Conservation (phyloP, 768 basidiomycete genomes). For the Serendipita vermifera region DNA sequence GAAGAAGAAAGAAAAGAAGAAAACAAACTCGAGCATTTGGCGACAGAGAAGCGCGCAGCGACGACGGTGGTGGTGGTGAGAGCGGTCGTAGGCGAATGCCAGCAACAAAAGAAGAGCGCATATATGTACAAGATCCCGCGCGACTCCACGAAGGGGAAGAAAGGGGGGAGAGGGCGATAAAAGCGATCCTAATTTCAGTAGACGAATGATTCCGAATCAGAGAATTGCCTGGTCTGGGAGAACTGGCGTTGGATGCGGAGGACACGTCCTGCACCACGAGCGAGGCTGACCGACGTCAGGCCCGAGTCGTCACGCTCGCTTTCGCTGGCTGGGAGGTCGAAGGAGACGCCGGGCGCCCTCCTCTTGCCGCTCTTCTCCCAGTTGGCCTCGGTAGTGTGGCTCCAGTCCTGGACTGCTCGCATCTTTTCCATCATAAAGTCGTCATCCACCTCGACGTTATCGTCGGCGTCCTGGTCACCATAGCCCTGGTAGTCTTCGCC, state of each 20-base stretch:
- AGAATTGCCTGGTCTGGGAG: not conserved
- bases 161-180: not conserved
- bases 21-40: no score
- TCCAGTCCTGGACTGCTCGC: slow-evolving; percentile 3
- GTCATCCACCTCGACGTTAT: no score
- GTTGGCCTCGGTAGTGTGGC: not conserved
- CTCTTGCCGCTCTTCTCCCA: slow-evolving; percentile 4
- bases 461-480: not conserved
- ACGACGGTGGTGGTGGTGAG: no score
- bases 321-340: slow-evolving; percentile 1
- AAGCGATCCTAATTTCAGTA: not conserved
- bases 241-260: not conserved
- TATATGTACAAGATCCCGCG: no score
- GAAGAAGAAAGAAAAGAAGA: no score
- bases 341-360: not conserved
- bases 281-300: not conserved
- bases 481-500: not conserved
- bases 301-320: slow-evolving; percentile 4
- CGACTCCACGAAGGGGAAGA: no score
- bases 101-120: no score
- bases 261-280: not conserved
- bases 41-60: no score
- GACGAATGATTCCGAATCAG: slow-evolving; percentile 1
- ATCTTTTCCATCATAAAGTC: not conserved
- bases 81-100: no score